Percentiles rank a stretch among this genome's conserved stretches.
Evolutionary conservation across 129 eudicot genomes (phyloP).

Genomic region (Arctium minus): DNA sequence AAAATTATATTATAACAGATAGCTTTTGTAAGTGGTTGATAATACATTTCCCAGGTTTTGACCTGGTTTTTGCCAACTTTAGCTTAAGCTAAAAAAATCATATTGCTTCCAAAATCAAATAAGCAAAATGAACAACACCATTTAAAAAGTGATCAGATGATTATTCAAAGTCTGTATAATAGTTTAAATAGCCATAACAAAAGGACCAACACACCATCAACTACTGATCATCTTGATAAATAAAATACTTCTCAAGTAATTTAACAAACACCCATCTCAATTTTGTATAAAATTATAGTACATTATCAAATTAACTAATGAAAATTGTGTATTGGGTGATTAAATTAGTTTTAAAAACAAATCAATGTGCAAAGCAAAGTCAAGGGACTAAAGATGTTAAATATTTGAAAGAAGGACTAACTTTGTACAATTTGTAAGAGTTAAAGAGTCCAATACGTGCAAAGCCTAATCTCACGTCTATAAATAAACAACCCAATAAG

Average conservation of each 20-base stretch:
- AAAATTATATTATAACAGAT: too few relatives aligned
- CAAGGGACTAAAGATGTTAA: background rate
- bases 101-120: background rate
- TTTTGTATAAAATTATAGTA: background rate
- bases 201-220: background rate
- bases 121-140: background rate
- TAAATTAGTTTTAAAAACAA: background rate
- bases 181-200: background rate
- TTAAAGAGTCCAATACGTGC: background rate
- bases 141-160: background rate
- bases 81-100: background rate
- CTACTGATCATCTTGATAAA: background rate
- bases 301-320: background rate
- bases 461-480: constrained; percentile 1
- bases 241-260: background rate
- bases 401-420: background rate
- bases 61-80: background rate
- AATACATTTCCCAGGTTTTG: background rate
- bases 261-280: background rate
- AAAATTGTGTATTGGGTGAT: background rate
- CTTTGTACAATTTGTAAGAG: background rate
- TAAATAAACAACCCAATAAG: background rate
- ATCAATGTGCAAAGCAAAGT: background rate
- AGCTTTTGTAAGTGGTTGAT: too few relatives aligned
- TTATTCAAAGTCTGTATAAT: background rate